These are phyloP conservation scores for Fonsecaea nubica DNA, from an alignment of 2,329 filamentous ascomycete genomes.

Conservation along the genomic window DNA sequence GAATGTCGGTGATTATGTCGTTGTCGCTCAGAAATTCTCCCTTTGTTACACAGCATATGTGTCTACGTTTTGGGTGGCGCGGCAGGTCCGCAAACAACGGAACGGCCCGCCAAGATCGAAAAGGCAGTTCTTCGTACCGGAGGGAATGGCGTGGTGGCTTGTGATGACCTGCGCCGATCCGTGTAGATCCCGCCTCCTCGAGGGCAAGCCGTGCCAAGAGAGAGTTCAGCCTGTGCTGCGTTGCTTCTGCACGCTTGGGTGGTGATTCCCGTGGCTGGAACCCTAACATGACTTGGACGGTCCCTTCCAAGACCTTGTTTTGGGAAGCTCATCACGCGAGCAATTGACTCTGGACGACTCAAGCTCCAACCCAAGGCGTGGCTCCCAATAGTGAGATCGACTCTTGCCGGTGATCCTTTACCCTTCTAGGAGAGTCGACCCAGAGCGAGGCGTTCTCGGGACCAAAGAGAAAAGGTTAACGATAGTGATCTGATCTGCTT, in stretches of 20 bases:
- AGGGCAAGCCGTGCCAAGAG: too few species aligned
- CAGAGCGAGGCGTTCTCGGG: background rate
- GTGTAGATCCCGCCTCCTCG: background rate
- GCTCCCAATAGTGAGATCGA: background rate
- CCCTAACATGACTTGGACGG: background rate
- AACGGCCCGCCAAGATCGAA: background rate
- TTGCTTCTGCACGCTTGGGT: background rate
- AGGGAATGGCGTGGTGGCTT: background rate
- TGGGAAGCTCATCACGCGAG: background rate
- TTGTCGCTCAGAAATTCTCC: background rate
- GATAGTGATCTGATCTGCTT: background rate
- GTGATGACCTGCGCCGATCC: background rate
- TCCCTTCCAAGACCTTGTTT: background rate
- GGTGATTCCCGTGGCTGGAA: background rate
- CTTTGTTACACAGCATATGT: background rate
- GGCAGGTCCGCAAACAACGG: background rate
- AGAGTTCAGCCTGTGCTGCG: too few species aligned
- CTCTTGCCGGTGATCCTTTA: background rate
- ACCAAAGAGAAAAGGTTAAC: background rate
- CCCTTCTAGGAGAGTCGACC: background rate
- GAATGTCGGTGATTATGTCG: background rate
- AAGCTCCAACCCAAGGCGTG: background rate
- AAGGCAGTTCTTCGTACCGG: background rate
- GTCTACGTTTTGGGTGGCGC: background rate
- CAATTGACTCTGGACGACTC: background rate